These are phyloP conservation scores for Harringtonia lauricola DNA, from an alignment of 2,329 filamentous ascomycete genomes.

Conservation along the genomic window DNA sequence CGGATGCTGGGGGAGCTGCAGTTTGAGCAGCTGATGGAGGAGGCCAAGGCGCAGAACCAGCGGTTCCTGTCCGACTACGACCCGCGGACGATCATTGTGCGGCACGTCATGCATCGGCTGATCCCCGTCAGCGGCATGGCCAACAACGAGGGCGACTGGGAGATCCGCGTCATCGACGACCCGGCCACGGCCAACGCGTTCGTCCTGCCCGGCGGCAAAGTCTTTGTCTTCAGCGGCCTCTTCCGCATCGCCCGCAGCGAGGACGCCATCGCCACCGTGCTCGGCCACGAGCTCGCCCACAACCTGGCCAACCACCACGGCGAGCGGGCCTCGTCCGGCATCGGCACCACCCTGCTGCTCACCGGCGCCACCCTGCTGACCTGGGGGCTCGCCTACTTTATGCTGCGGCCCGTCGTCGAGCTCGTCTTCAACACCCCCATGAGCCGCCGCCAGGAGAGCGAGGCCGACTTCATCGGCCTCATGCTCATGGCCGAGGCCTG, in stretches of 20 bases:
- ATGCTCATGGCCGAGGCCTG: conserved; percentile 78
- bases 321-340: conserved; percentile 47
- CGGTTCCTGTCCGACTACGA: conserved; percentile 50
- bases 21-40: conserved; percentile 44
- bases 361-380: conserved; percentile 38
- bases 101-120: conserved; percentile 52
- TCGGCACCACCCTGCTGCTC: conserved; percentile 40
- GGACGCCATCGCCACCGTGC: conserved; percentile 60
- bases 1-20: conserved; percentile 38
- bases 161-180: conserved; percentile 65
- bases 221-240: conserved; percentile 69
- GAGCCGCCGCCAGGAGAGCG: conserved; percentile 59
- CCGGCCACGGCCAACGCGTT: conserved; percentile 59
- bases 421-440: conserved; percentile 58
- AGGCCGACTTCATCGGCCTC: conserved; percentile 71
- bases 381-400: conserved; percentile 27
- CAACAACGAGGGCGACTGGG: conserved; percentile 45
- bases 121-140: conserved; percentile 55
- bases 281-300: conserved; percentile 74
- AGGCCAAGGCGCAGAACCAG: conserved; percentile 38
- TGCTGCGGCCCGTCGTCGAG: conserved; percentile 41
- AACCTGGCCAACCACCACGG: conserved; percentile 57
- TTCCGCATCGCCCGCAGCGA: conserved; percentile 56
- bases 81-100: conserved; percentile 42
- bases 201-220: conserved; percentile 67